phyloP scores from a whole-genome alignment of 129 eudicot species.

The Artemisia tridentata region DNA sequence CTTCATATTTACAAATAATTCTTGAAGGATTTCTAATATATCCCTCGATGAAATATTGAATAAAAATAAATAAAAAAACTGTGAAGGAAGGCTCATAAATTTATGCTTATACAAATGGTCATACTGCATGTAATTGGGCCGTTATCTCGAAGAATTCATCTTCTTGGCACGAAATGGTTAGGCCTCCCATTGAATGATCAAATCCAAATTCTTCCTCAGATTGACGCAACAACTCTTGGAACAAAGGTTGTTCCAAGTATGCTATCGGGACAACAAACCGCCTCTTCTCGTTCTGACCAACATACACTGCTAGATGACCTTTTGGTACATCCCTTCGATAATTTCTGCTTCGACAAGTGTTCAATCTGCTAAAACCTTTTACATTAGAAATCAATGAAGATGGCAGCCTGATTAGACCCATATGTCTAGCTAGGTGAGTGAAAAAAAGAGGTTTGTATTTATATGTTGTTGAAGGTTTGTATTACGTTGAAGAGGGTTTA shows the following conservation, averaged over 20 bases:
- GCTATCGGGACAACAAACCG: slow-evolving; percentile 22
- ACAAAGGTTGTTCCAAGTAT: slow-evolving; percentile 26
- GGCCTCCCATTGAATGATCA: slow-evolving; percentile 31
- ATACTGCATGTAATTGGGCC: background rate
- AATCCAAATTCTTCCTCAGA: slow-evolving; percentile 26
- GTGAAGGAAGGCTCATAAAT: too few species aligned
- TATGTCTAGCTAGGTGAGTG: background rate
- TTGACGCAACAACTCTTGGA: slow-evolving; percentile 28
- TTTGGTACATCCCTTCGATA: slow-evolving; percentile 22
- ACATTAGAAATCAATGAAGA: slow-evolving; percentile 1
- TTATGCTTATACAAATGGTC: background rate
- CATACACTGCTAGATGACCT: slow-evolving; percentile 31
- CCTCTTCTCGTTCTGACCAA: slow-evolving; percentile 22
- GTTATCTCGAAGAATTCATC: slow-evolving; percentile 26
- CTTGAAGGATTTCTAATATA: too few species aligned
- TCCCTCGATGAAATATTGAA: too few species aligned
- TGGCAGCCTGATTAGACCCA: slow-evolving; percentile 15
- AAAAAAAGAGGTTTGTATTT: background rate
- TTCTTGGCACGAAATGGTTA: slow-evolving; percentile 29
- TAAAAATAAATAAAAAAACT: too few species aligned
- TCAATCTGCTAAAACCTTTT: slow-evolving; percentile 20
- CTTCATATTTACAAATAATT: too few species aligned
- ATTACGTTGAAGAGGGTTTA: background rate
- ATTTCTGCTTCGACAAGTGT: background rate
- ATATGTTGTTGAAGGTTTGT: background rate